Evolutionary conservation across 495 filamentous ascomycete species (phyloP).

Genomic region (Xylaria nigripes): DNA sequence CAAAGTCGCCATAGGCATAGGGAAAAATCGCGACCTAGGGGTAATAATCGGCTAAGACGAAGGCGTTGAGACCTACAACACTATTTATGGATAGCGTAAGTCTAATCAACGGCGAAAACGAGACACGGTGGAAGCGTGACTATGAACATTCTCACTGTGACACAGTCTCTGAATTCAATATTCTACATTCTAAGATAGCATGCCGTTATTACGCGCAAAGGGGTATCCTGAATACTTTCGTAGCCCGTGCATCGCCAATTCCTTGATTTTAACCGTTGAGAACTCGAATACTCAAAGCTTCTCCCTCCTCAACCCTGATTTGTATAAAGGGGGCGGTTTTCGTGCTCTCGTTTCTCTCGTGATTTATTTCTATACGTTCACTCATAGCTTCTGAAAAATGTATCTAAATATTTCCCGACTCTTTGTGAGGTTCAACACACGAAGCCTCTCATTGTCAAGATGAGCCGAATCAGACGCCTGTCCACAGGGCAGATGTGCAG

Average conservation of each 20-base stretch:
- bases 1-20: not conserved
- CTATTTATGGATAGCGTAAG: not conserved
- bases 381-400: conserved; percentile 56
- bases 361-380: not conserved
- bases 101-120: not conserved
- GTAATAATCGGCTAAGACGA: not conserved
- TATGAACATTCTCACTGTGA: too few species aligned
- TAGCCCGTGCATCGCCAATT: not conserved
- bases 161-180: not conserved
- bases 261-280: not conserved
- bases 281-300: not conserved
- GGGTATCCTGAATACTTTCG: conserved; percentile 4
- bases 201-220: not conserved
- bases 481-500: conserved; percentile 88
- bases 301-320: not conserved
- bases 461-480: conserved; percentile 93
- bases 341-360: not conserved
- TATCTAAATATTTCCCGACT: conserved; percentile 83
- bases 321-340: too few species aligned
- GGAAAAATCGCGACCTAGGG: not conserved
- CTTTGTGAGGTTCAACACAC: conserved; percentile 81
- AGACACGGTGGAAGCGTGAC: too few species aligned
- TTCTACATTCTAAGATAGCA: not conserved
- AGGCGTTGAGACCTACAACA: not conserved
- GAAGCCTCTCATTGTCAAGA: conserved; percentile 86